phyloP scores from a whole-genome alignment of 2,329 filamentous ascomycete genomes.

The Diaporthe helianthi region DNA sequence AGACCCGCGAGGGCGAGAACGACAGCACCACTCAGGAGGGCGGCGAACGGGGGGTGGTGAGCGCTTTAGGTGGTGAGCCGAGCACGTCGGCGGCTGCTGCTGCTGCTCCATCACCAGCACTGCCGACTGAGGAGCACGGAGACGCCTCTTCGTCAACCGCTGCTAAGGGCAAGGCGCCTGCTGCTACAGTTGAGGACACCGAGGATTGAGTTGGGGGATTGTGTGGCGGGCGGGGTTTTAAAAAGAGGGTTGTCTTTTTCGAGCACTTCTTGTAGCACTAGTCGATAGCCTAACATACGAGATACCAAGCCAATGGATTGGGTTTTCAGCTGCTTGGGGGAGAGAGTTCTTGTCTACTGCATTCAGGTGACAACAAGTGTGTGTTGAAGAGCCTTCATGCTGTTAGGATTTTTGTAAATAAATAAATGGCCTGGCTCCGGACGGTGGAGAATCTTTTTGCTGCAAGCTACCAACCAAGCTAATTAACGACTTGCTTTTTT shows the following conservation, averaged over 20 bases:
- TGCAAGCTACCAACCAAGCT: too few relatives aligned
- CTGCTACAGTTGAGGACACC: slow-evolving; percentile 29
- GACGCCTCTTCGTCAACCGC: slow-evolving; percentile 34
- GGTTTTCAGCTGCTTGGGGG: background rate
- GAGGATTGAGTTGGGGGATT: slow-evolving; percentile 12
- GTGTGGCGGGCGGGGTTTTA: background rate
- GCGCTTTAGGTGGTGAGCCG: background rate
- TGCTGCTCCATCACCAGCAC: too few relatives aligned
- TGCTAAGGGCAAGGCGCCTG: slow-evolving; percentile 41
- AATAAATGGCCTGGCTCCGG: background rate
- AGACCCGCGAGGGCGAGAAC: slow-evolving; percentile 34
- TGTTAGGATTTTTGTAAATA: background rate
- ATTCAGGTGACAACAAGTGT: background rate
- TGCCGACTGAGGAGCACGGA: slow-evolving; percentile 33
- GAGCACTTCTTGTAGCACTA: slow-evolving; percentile 13
- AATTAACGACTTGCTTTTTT: too few relatives aligned
- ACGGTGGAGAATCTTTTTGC: background rate
- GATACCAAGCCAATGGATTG: slow-evolving; percentile 26
- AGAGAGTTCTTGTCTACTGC: background rate
- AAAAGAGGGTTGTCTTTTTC: too few relatives aligned
- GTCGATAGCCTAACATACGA: slow-evolving; percentile 15
- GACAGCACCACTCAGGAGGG: slow-evolving; percentile 3
- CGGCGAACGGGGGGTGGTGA: background rate
- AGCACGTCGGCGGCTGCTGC: background rate
- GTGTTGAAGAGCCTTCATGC: too few relatives aligned